A percentile compares a stretch with the other conserved stretches of the same genome.
phyloP scores from a whole-genome alignment of 306 rosid species.

The Malus orientalis region DNA sequence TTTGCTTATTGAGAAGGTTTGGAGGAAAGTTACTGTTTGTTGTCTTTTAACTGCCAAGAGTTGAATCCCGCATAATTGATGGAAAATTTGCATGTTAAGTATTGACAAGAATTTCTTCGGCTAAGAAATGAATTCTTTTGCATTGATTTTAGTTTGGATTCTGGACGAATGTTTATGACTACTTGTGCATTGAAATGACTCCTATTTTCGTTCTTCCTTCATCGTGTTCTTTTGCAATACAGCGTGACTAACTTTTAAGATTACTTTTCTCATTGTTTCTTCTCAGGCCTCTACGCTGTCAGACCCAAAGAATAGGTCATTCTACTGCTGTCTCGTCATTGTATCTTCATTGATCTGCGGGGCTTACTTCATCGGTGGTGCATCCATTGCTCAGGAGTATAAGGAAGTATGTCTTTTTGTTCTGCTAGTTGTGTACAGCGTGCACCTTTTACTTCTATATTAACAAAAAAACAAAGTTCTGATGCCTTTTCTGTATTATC shows the following conservation, averaged over 20 bases:
- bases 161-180: neutral
- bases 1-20: neutral
- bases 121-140: neutral
- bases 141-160: neutral
- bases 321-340: constrained; percentile 45
- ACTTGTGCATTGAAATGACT: neutral
- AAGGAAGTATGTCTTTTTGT: constrained; percentile 37
- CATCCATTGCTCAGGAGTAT: constrained; percentile 48
- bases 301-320: constrained; percentile 52
- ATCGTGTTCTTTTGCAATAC: neutral
- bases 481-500: neutral
- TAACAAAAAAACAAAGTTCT: neutral
- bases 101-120: neutral
- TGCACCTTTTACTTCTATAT: neutral
- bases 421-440: neutral
- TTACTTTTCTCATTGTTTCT: neutral
- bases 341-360: constrained; percentile 48
- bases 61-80: neutral
- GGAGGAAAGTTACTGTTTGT: neutral
- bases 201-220: neutral
- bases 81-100: neutral
- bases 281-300: constrained; percentile 42
- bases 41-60: neutral
- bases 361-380: constrained; percentile 53
- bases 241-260: neutral